These are phyloP conservation scores for Caloboletus inedulis DNA, from an alignment of 1,284 basidiomycete genomes.

Conservation along the genomic window DNA sequence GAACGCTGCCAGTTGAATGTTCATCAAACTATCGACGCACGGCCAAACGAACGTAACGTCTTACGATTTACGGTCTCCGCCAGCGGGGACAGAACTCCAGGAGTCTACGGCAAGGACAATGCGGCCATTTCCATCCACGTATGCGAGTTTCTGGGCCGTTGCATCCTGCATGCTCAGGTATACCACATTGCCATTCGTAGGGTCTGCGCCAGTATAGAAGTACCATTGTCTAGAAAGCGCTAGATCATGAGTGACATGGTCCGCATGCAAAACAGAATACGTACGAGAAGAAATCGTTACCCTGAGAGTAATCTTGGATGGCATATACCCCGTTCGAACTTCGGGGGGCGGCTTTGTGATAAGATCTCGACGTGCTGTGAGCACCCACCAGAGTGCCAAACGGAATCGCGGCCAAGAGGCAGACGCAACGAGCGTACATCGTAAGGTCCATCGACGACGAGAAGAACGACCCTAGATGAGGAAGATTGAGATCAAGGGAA, in stretches of 20 bases:
- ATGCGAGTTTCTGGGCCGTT: conserved; percentile 48
- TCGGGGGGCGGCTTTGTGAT: background rate
- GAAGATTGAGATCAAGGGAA: background rate
- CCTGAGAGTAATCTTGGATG: conserved; percentile 22
- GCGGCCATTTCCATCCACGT: conserved; percentile 44
- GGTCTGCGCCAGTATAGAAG: conserved; percentile 56
- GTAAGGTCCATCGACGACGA: background rate
- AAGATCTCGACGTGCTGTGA: background rate
- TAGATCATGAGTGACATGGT: background rate
- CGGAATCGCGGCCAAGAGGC: conserved; percentile 3
- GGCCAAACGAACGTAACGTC: conserved; percentile 24
- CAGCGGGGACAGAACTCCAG: conserved; percentile 44
- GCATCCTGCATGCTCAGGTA: conserved; percentile 50
- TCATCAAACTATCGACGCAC: conserved; percentile 18
- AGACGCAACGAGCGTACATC: conserved; percentile 4
- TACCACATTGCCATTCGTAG: conserved; percentile 63
- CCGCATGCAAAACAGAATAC: conserved; percentile 3
- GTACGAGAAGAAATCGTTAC: conserved; percentile 20
- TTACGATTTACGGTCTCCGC: conserved; percentile 61
- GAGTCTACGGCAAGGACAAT: conserved; percentile 62
- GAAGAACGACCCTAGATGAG: background rate
- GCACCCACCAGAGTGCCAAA: conserved; percentile 3
- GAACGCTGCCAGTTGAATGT: conserved; percentile 44
- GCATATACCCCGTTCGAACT: conserved; percentile 3
- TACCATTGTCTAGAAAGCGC: conserved; percentile 47